Percentiles rank a stretch among this genome's conserved stretches.
Evolutionary conservation across 2,329 filamentous ascomycete genomes (phyloP).

Genomic region (Aspergillus brasiliensis): DNA sequence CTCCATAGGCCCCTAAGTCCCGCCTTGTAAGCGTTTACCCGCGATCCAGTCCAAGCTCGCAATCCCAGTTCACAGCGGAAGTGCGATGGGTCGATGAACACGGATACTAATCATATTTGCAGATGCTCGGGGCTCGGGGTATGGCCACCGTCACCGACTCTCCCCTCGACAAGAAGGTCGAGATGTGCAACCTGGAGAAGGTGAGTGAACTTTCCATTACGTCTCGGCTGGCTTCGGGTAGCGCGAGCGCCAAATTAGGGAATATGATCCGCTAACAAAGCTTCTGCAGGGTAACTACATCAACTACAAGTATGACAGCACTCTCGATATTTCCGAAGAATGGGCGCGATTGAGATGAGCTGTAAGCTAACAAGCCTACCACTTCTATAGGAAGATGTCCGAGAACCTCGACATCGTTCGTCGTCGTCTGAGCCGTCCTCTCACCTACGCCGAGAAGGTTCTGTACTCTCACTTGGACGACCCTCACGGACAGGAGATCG

Average conservation of each 20-base stretch:
- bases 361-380: slow-evolving; percentile 25
- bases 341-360: background rate
- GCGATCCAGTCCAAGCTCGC: slow-evolving; percentile 3
- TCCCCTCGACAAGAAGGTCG: slow-evolving; percentile 91
- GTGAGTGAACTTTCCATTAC: slow-evolving; percentile 35
- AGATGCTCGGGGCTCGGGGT: slow-evolving; percentile 65
- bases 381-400: slow-evolving; percentile 80
- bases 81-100: background rate
- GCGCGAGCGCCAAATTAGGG: slow-evolving; percentile 11
- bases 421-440: slow-evolving; percentile 82
- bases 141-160: slow-evolving; percentile 86
- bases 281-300: slow-evolving; percentile 75
- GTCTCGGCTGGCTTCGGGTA: slow-evolving; percentile 27
- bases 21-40: slow-evolving; percentile 44
- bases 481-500: slow-evolving; percentile 91
- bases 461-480: slow-evolving; percentile 98
- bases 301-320: slow-evolving; percentile 71
- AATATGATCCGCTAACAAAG: slow-evolving; percentile 29
- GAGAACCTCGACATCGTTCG: slow-evolving; percentile 95
- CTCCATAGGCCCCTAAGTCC: slow-evolving; percentile 46
- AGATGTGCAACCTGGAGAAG: slow-evolving; percentile 96
- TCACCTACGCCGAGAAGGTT: slow-evolving; percentile 97
- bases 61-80: background rate
- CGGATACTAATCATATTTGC: slow-evolving; percentile 39
- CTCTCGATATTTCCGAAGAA: background rate